phyloP scores from a whole-genome alignment of 2,329 filamentous ascomycete genomes.

The Penicillium sp. region DNA sequence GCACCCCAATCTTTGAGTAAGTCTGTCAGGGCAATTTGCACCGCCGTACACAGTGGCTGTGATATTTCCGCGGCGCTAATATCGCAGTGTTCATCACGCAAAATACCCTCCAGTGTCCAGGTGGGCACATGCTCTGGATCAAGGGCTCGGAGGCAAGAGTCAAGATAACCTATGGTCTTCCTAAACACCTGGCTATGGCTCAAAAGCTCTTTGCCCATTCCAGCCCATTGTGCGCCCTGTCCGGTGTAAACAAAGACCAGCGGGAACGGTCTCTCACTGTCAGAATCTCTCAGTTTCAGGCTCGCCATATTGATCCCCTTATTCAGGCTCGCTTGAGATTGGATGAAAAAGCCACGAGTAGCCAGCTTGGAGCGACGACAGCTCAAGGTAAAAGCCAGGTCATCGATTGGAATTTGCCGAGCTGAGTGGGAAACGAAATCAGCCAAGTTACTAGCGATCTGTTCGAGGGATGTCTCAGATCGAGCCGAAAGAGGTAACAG shows the following conservation, averaged over 20 bases:
- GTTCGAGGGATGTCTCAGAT: not conserved
- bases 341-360: not conserved
- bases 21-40: slow-evolving; percentile 11
- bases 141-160: not conserved
- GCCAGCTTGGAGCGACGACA: not conserved
- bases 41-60: slow-evolving; percentile 9
- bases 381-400: not conserved
- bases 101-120: not conserved
- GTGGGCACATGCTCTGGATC: not conserved
- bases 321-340: not conserved
- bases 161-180: not conserved
- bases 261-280: not conserved
- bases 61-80: not conserved
- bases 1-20: not conserved
- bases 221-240: slow-evolving; percentile 29
- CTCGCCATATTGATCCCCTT: not conserved
- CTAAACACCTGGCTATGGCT: not conserved
- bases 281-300: not conserved
- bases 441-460: not conserved
- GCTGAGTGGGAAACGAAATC: not conserved
- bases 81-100: not conserved
- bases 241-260: slow-evolving; percentile 26
- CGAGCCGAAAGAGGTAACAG: not conserved
- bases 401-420: not conserved
- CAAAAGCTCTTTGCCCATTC: not conserved